A percentile compares a stretch with the other conserved stretches of the same genome.
Conservation (phyloP, 2,329 filamentous ascomycete species). For the Leptographium wingfieldii region DNA sequence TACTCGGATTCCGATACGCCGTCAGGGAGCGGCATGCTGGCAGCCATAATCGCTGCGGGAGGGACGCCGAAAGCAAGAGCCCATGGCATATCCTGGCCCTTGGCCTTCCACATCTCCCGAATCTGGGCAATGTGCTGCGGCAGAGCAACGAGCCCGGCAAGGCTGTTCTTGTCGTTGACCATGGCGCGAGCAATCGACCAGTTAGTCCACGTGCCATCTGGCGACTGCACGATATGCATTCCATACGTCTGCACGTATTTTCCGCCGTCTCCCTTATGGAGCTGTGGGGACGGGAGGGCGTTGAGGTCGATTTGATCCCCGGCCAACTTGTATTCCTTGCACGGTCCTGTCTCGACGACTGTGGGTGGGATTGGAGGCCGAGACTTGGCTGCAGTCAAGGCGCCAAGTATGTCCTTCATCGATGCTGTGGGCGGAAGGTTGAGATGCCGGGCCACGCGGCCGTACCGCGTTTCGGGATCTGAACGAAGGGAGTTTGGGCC, state of each 20-base stretch:
- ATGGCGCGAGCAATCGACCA: slow-evolving; percentile 34
- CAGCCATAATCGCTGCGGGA: slow-evolving; percentile 34
- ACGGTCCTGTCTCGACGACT: slow-evolving; percentile 24
- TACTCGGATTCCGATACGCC: slow-evolving; percentile 35
- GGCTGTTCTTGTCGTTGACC: slow-evolving; percentile 28
- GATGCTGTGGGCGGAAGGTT: slow-evolving; percentile 24
- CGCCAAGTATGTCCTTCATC: slow-evolving; percentile 28
- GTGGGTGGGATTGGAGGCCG: slow-evolving; percentile 19
- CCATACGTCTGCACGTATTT: slow-evolving; percentile 39
- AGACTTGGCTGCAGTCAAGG: slow-evolving; percentile 25
- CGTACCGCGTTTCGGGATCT: slow-evolving; percentile 20
- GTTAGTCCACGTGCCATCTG: slow-evolving; percentile 33
- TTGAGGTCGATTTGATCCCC: slow-evolving; percentile 29
- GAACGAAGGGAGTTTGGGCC: slow-evolving; percentile 26
- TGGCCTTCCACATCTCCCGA: slow-evolving; percentile 32
- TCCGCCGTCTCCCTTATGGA: slow-evolving; percentile 33
- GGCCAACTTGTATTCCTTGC: slow-evolving; percentile 28
- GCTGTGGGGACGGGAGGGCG: slow-evolving; percentile 25
- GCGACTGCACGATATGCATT: slow-evolving; percentile 32
- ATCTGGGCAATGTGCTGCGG: slow-evolving; percentile 35
- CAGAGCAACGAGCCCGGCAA: slow-evolving; percentile 27
- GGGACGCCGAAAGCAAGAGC: slow-evolving; percentile 35
- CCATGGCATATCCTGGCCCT: slow-evolving; percentile 32
- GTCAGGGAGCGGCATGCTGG: slow-evolving; percentile 35
- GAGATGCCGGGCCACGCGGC: slow-evolving; percentile 28